These are phyloP conservation scores for Penicillium antarcticum DNA, from an alignment of 495 filamentous ascomycete species.

Conservation along the genomic window DNA sequence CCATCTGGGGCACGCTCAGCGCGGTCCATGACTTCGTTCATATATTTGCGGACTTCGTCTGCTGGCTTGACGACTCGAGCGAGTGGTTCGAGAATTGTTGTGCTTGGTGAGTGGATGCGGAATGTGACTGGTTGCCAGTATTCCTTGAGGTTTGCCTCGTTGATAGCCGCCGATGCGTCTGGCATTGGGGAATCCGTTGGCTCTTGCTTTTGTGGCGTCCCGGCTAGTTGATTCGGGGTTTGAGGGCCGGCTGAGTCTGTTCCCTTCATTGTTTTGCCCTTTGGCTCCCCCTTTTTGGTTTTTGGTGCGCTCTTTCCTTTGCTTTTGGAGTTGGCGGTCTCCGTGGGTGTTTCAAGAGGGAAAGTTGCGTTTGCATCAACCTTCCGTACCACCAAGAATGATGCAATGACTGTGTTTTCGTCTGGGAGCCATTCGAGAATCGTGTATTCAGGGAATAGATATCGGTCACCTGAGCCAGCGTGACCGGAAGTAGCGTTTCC, in stretches of 20 bases:
- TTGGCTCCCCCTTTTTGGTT: slow-evolving; percentile 37
- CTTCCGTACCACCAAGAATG: slow-evolving; percentile 49
- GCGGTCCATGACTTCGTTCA: slow-evolving; percentile 78
- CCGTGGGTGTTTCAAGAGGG: slow-evolving; percentile 32
- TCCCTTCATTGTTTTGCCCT: slow-evolving; percentile 27
- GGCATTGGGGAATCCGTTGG: slow-evolving; percentile 10
- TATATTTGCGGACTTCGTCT: slow-evolving; percentile 76
- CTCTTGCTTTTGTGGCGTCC: slow-evolving; percentile 15
- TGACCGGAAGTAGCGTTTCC: slow-evolving; percentile 55
- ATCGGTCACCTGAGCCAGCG: slow-evolving; percentile 75
- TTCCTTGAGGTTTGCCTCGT: slow-evolving; percentile 48
- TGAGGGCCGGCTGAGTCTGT: slow-evolving; percentile 16
- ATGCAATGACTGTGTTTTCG: slow-evolving; percentile 47
- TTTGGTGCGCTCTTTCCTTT: slow-evolving; percentile 34
- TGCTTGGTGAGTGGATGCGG: slow-evolving; percentile 60
- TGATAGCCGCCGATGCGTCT: slow-evolving; percentile 3
- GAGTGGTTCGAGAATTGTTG: slow-evolving; percentile 69
- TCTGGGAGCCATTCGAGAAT: slow-evolving; percentile 69
- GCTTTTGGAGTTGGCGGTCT: slow-evolving; percentile 19
- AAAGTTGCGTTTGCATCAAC: slow-evolving; percentile 45
- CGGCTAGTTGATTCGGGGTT: slow-evolving; percentile 10
- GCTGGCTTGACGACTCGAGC: slow-evolving; percentile 70
- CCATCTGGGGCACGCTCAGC: slow-evolving; percentile 68
- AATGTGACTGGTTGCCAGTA: slow-evolving; percentile 93
- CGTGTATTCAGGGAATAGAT: slow-evolving; percentile 80